These are phyloP conservation scores for Dendrothele bispora DNA, from an alignment of 768 basidiomycete species.

Conservation along the genomic window DNA sequence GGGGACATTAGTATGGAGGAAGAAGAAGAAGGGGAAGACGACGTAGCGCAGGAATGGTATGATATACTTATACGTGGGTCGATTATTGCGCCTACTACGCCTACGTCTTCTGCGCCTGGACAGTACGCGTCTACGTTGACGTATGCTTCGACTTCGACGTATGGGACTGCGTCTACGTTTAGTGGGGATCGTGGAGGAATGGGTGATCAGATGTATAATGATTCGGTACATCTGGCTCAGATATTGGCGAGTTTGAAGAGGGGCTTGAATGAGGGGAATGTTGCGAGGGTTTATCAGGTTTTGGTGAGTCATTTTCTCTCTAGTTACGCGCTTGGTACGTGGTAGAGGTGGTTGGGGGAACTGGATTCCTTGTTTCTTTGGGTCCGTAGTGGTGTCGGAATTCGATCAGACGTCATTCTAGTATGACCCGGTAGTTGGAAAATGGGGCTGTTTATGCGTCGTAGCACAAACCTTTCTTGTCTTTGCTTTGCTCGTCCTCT, in stretches of 20 bases:
- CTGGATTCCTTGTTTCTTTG: too few species aligned
- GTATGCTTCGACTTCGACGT: background rate
- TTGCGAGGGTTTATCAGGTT: slow-evolving; percentile 77
- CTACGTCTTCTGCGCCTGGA: background rate
- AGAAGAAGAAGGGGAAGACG: background rate
- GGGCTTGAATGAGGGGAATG: slow-evolving; percentile 62
- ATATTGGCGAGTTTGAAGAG: too few species aligned
- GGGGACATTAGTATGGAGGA: background rate
- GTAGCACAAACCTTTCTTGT: slow-evolving; percentile 92
- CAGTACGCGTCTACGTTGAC: slow-evolving; percentile 1
- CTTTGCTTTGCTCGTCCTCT: slow-evolving; percentile 91
- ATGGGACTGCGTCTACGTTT: background rate
- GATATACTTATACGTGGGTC: slow-evolving; percentile 4
- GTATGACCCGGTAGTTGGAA: too few species aligned
- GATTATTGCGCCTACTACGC: background rate
- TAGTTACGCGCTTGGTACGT: too few species aligned
- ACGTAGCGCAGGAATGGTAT: slow-evolving; percentile 3
- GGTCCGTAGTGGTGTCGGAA: too few species aligned
- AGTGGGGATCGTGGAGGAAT: too few species aligned
- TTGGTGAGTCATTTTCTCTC: too few species aligned
- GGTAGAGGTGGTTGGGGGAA: too few species aligned
- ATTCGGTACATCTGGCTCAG: too few species aligned
- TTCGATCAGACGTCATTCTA: too few species aligned
- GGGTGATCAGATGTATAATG: too few species aligned
- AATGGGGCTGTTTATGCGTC: too few species aligned